Percentiles rank a stretch among this genome's conserved stretches.
These are phyloP conservation scores for Diaporthe ilicicola DNA, from an alignment of 2,329 filamentous ascomycete genomes.

Conservation along the genomic window DNA sequence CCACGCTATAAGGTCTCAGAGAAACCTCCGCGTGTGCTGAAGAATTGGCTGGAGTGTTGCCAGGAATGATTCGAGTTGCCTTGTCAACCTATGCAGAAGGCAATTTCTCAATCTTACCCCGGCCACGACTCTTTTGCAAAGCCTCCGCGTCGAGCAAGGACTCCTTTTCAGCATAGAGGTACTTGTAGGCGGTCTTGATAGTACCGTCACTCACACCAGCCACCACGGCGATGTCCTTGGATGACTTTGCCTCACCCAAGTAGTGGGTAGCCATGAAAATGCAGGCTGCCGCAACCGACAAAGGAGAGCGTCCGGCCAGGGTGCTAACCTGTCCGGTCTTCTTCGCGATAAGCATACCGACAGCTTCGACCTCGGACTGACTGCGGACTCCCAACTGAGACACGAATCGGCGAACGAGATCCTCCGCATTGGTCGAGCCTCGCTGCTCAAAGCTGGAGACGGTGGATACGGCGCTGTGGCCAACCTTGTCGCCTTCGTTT, in stretches of 20 bases:
- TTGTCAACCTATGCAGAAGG: conserved; percentile 52
- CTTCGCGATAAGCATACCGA: conserved; percentile 80
- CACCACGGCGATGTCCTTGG: conserved; percentile 86
- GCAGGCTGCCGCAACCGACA: conserved; percentile 93
- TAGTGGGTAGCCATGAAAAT: conserved; percentile 96
- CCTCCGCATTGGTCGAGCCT: conserved; percentile 79
- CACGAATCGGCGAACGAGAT: conserved; percentile 90
- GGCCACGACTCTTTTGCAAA: conserved; percentile 51
- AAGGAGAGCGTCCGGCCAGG: conserved; percentile 89
- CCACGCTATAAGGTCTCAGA: too few species aligned
- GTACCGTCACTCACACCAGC: conserved; percentile 96
- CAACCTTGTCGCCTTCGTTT: conserved; percentile 63
- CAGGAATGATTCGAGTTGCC: not conserved
- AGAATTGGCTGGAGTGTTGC: not conserved
- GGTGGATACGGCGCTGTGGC: conserved; percentile 60
- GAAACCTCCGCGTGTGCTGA: not conserved
- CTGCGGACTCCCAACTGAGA: conserved; percentile 79
- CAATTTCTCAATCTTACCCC: conserved; percentile 75
- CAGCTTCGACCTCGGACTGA: conserved; percentile 77
- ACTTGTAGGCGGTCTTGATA: conserved; percentile 94
- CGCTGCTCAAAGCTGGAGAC: conserved; percentile 78
- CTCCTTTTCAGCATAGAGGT: conserved; percentile 70
- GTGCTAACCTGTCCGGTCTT: conserved; percentile 80
- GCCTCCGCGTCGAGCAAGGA: conserved; percentile 30
- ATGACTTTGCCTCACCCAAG: conserved; percentile 78